A percentile compares a stretch with the other conserved stretches of the same genome.
Conservation (phyloP, 129 eudicot genomes). For the Chrysanthemum lavandulifolium region DNA sequence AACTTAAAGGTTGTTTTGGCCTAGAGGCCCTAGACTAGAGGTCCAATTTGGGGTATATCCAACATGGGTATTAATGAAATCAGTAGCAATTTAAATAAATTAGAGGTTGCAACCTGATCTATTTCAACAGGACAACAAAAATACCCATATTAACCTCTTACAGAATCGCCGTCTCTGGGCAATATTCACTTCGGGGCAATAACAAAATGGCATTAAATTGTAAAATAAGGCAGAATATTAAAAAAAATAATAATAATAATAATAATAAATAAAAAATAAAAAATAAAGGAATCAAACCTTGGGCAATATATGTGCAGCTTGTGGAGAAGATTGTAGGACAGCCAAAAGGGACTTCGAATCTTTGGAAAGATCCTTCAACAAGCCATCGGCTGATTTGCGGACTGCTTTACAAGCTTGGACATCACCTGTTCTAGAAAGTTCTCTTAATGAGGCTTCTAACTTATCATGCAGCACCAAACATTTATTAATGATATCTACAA, state of each 20-base stretch:
- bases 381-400: conserved; percentile 81
- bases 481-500: conserved; percentile 55
- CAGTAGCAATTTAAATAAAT: too few relatives aligned
- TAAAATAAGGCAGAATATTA: too few relatives aligned
- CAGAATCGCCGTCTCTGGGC: neutral
- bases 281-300: too few relatives aligned
- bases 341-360: conserved; percentile 76
- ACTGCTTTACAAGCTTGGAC: conserved; percentile 83
- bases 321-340: conserved; percentile 76
- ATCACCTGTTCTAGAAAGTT: conserved; percentile 92
- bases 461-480: conserved; percentile 68
- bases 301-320: conserved; percentile 61
- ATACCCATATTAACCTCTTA: too few relatives aligned
- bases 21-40: too few relatives aligned
- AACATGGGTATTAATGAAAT: too few relatives aligned
- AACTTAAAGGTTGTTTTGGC: too few relatives aligned
- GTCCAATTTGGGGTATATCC: too few relatives aligned
- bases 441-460: conserved; percentile 82
- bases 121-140: too few relatives aligned
- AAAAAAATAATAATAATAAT: too few relatives aligned
- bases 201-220: neutral
- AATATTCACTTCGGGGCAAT: neutral
- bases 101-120: too few relatives aligned
- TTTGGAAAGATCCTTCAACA: conserved; percentile 78
- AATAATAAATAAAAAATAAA: too few relatives aligned